Percentiles rank a stretch among this genome's conserved stretches.
phyloP scores from a whole-genome alignment of 495 filamentous ascomycete genomes.

The Xanthoparmelia taractica region DNA sequence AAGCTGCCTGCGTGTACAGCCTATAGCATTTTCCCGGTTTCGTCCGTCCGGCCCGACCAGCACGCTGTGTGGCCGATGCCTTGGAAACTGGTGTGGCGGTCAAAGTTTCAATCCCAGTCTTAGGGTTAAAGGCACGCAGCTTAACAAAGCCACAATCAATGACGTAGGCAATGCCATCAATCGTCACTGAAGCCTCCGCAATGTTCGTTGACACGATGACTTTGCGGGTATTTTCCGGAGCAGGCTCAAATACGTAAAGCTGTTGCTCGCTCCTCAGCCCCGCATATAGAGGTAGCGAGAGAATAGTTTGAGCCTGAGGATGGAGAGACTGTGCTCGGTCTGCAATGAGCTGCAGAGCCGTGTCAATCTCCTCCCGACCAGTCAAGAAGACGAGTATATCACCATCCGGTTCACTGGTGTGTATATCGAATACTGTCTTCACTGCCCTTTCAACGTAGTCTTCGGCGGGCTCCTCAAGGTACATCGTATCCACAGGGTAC shows the following conservation, averaged over 20 bases:
- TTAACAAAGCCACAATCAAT: slow-evolving; percentile 92
- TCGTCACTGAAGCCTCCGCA: slow-evolving; percentile 90
- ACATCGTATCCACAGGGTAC: slow-evolving; percentile 86
- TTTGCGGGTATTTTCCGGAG: slow-evolving; percentile 79
- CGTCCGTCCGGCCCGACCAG: slow-evolving; percentile 85
- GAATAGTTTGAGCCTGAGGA: slow-evolving; percentile 57
- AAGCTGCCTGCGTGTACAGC: slow-evolving; percentile 76
- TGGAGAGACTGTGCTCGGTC: slow-evolving; percentile 73
- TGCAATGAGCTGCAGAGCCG: slow-evolving; percentile 64
- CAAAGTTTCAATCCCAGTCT: slow-evolving; percentile 81
- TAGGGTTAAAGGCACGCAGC: slow-evolving; percentile 77
- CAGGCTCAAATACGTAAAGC: slow-evolving; percentile 82
- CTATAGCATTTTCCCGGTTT: slow-evolving; percentile 93
- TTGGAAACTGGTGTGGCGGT: slow-evolving; percentile 85
- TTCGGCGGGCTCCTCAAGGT: slow-evolving; percentile 70
- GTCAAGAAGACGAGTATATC: slow-evolving; percentile 91
- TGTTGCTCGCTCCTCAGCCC: slow-evolving; percentile 85
- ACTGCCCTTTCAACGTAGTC: slow-evolving; percentile 85
- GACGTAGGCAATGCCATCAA: slow-evolving; percentile 88
- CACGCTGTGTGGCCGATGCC: slow-evolving; percentile 85
- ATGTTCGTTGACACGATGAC: slow-evolving; percentile 95
- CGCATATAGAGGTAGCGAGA: slow-evolving; percentile 80
- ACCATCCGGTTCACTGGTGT: slow-evolving; percentile 73
- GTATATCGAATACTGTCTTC: slow-evolving; percentile 88
- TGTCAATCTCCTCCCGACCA: slow-evolving; percentile 89